These are phyloP conservation scores for Tylopilus intermedius DNA, from an alignment of 768 basidiomycete genomes.

Conservation along the genomic window DNA sequence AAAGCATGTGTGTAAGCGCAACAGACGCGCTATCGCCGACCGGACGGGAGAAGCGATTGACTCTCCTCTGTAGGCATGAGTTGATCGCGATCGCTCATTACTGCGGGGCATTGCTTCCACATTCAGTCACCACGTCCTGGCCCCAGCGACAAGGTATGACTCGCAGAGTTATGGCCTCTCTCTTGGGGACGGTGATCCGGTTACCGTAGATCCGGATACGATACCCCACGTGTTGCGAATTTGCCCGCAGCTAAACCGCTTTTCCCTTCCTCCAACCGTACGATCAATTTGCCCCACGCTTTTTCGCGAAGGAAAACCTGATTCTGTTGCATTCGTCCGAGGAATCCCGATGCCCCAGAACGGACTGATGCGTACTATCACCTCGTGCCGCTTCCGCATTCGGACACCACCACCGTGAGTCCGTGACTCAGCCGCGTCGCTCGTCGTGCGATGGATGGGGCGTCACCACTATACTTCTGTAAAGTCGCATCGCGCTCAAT, in stretches of 20 bases:
- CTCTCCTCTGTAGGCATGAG: conserved; percentile 5
- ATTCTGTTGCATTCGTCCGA: conserved; percentile 6
- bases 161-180: not conserved
- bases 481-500: not conserved
- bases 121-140: conserved; percentile 8
- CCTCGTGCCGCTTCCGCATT: conserved; percentile 14
- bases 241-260: not conserved
- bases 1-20: not conserved
- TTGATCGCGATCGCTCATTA: conserved; percentile 11
- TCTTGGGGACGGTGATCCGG: not conserved
- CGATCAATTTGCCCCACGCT: not conserved
- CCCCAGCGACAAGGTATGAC: conserved; percentile 1
- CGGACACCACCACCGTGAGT: not conserved
- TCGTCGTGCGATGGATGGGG: not conserved
- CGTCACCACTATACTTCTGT: not conserved
- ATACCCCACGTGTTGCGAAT: conserved; percentile 7
- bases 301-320: not conserved
- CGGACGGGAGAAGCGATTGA: conserved; percentile 11
- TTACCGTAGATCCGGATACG: not conserved
- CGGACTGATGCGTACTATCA: conserved; percentile 13
- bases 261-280: not conserved
- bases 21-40: conserved; percentile 19
- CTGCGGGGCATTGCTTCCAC: conserved; percentile 14
- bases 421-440: conserved; percentile 3
- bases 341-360: conserved; percentile 8